A percentile compares a stretch with the other conserved stretches of the same genome.
These are phyloP conservation scores for Infundibulicybe gibba DNA, from an alignment of 768 basidiomycete genomes.

Conservation along the genomic window DNA sequence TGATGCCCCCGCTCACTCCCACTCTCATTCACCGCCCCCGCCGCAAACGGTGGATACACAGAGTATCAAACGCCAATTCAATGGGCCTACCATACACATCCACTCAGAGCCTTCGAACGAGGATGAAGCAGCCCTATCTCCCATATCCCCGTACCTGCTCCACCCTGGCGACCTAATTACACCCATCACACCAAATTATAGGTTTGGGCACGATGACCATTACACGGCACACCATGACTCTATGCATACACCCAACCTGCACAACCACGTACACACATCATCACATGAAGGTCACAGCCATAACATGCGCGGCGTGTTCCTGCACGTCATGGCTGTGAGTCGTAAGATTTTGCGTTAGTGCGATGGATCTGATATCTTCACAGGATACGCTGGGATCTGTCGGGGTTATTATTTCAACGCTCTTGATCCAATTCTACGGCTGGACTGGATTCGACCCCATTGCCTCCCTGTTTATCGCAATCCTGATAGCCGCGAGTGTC, in stretches of 20 bases:
- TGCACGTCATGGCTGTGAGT: slow-evolving; percentile 93
- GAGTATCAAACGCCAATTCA: slow-evolving; percentile 31
- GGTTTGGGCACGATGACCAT: slow-evolving; percentile 50
- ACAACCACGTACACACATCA: slow-evolving; percentile 50
- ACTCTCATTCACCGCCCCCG: slow-evolving; percentile 18
- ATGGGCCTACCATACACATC: slow-evolving; percentile 36
- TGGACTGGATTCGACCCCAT: slow-evolving; percentile 99
- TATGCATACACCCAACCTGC: slow-evolving; percentile 33
- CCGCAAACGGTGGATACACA: slow-evolving; percentile 7
- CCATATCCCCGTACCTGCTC: slow-evolving; percentile 14
- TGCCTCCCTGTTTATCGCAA: slow-evolving; percentile 93
- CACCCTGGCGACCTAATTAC: slow-evolving; percentile 29
- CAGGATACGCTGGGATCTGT: slow-evolving; percentile 96
- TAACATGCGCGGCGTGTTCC: slow-evolving; percentile 98
- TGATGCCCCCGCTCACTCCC: slow-evolving; percentile 12
- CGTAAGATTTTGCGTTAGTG: not conserved
- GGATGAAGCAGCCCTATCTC: slow-evolving; percentile 12
- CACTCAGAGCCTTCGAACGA: slow-evolving; percentile 15
- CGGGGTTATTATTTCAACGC: slow-evolving; percentile 95
- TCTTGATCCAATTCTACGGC: slow-evolving; percentile 93
- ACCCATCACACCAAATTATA: slow-evolving; percentile 66
- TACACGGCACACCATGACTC: slow-evolving; percentile 40
- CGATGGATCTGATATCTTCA: slow-evolving; percentile 3
- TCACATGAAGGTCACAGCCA: slow-evolving; percentile 87
- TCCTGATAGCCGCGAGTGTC: slow-evolving; percentile 93